Percentiles rank a stretch among this genome's conserved stretches.
Conservation (phyloP, 208 protist species). For the Trypanosoma congolense region DNA sequence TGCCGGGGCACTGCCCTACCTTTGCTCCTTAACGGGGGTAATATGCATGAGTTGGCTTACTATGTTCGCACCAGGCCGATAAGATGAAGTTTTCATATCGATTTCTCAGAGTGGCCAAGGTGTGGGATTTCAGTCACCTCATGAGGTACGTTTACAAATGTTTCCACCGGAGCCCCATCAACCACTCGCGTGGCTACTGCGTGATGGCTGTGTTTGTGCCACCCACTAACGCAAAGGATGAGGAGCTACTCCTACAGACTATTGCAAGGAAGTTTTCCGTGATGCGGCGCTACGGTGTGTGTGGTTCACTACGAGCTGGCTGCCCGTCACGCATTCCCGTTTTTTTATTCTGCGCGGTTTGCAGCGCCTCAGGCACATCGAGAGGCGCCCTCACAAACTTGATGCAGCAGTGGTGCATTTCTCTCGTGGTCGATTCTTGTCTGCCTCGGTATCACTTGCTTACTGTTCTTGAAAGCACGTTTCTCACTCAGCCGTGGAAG, state of each 20-base stretch:
- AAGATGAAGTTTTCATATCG: constrained; percentile 9
- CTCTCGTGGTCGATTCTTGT: constrained; percentile 1
- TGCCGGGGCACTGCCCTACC: constrained; percentile 3
- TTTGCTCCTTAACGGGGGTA: neutral
- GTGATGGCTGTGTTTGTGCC: constrained; percentile 15
- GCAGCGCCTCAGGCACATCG: neutral
- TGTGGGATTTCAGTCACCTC: constrained; percentile 12
- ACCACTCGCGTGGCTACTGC: constrained; percentile 16
- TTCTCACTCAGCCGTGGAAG: constrained; percentile 17
- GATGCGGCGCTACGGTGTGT: constrained; percentile 10
- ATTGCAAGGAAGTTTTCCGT: constrained; percentile 8
- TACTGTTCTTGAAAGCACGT: constrained; percentile 6
- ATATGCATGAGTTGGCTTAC: constrained; percentile 3
- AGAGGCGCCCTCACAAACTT: neutral
- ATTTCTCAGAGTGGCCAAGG: constrained; percentile 7
- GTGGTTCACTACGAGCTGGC: constrained; percentile 5
- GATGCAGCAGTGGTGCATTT: constrained; percentile 15
- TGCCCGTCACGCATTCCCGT: constrained; percentile 5
- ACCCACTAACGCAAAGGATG: neutral
- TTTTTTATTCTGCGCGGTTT: constrained; percentile 10
- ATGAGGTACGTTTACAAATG: constrained; percentile 10
- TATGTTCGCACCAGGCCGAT: constrained; percentile 8
- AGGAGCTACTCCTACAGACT: constrained; percentile 5
- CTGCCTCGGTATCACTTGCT: constrained; percentile 10
- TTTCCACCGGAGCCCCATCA: constrained; percentile 7